Evolutionary conservation across 2,329 filamentous ascomycete genomes (phyloP), one percentile per base, ranked within the genome.

Genomic region (Dryadomyces sulphureus): DNA sequence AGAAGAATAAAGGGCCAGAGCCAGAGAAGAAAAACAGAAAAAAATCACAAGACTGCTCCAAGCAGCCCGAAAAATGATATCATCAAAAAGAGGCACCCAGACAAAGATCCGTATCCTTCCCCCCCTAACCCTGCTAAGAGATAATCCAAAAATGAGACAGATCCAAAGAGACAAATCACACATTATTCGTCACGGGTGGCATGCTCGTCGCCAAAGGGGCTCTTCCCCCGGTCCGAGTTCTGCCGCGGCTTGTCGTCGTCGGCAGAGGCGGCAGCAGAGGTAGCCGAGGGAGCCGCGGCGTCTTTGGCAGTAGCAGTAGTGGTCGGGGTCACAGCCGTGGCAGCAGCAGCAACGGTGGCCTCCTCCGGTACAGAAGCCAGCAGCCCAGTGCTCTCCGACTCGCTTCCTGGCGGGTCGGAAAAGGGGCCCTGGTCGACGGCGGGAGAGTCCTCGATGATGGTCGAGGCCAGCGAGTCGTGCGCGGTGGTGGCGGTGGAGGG

Each of bases 201-300:
- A 53, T 78, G 66, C 54, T 75, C 70, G 52, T 79, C 75, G 19
- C 72, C 68, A 54, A 78, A 79, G 1, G 73, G 75, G 53, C 72
- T 75, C 48, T 56, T 56, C 44, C 62, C 57, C 48, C 60, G 59
- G 36, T 55, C 54, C 39, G 20, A 41, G 62, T 14, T 32, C 27
- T 14, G 4, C 16, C 16, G 11, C 9, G 27, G 27, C 11, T 32
- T 14, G 11, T 32, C 27, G 11, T 14, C 27, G 27, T 14, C 11
- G n/a, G n/a, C n/a, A n/a, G n/a, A n/a, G n/a, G n/a, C n/a, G n/a
- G n/a, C n/a, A n/a, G n/a, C n/a, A n/a, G n/a, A n/a, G n/a, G n/a
- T n/a, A n/a, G n/a, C n/a, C n/a, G n/a, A n/a, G n/a, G n/a, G n/a
- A n/a, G n/a, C n/a, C n/a, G n/a, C n/a, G n/a, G n/a, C n/a, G n/a